phyloP scores from a whole-genome alignment of 2,329 filamentous ascomycete genomes.

The Epichloe elymi region DNA sequence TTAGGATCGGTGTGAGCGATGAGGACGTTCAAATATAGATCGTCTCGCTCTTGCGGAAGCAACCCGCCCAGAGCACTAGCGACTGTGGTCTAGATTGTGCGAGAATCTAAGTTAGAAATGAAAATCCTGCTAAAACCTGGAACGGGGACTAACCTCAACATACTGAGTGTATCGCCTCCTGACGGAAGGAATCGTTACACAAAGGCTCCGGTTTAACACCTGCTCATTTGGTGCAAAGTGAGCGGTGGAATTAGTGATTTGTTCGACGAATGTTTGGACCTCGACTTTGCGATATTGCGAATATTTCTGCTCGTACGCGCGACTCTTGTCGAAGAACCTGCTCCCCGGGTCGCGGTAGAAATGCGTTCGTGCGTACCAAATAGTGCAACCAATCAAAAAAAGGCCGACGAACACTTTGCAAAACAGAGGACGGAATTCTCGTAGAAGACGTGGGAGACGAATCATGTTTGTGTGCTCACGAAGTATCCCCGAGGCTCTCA shows the following conservation, averaged over 20 bases:
- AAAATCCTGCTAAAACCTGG: not conserved
- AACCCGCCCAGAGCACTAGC: not conserved
- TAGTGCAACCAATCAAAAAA: not conserved
- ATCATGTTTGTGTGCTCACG: not conserved
- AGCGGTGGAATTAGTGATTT: not conserved
- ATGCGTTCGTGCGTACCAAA: not conserved
- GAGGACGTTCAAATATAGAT: not conserved
- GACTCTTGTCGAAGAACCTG: not conserved
- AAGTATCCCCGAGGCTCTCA: too few relatives aligned
- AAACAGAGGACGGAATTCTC: not conserved
- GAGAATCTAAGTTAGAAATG: not conserved
- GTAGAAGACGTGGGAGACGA: not conserved
- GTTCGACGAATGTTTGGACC: not conserved
- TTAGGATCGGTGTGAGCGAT: not conserved
- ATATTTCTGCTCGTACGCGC: slow-evolving; percentile 1
- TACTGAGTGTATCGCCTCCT: not conserved
- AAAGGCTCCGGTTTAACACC: not conserved
- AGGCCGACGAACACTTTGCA: not conserved
- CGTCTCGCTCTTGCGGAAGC: not conserved
- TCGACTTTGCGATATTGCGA: not conserved
- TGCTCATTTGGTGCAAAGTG: not conserved
- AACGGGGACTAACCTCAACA: not conserved
- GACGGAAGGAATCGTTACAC: not conserved
- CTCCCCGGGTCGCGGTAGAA: not conserved
- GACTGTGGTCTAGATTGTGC: not conserved